Evolutionary conservation across 805 yeast genomes (phyloP), one percentile per base, ranked within the genome.

Genomic region (Kluyveromyces siamensis): DNA sequence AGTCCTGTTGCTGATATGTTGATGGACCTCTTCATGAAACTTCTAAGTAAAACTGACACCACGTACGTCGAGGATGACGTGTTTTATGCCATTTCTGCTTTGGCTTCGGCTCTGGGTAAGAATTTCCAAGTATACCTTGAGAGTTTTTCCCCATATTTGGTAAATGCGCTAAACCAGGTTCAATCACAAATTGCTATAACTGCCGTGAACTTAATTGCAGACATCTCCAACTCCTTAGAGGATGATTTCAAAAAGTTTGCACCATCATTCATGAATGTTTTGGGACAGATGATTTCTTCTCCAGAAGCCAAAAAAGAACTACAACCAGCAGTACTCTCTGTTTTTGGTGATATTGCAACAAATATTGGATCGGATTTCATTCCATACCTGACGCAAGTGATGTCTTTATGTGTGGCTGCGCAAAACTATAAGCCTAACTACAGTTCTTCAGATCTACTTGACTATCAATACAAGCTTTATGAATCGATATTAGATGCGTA

Each of bases 401-500:
- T 90, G 84, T 76, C 75, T 37, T 79, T 93, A 48, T 84, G 91
- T 68, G 72, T 72, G 30, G 77, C 77, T 46, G 89, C 90, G 14
- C 80, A 83, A 56, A 69, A 69, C 40, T 66, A 80, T 35, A 77
- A 76, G 51, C 81, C 85, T 0, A 85, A 80, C 52, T 91, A 84
- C 56, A 69, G 76, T 40, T 73, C 89, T 9, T 61, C 79, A 40
- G 98, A 93, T 52, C 77, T 88, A 17, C 72, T 81, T 49, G 96
- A 90, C 52, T 87, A 87, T 59, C 76, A 83, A 35, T 70, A 79
- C 51, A 74, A 72, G 44, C 79, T 93, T 43, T 81, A 83, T 56
- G 96, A 88, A 68, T 75, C 98, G 6, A 91, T 90, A n/a, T 74
- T 93, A 57, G 98, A 93, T 66, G 89, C 96, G 37, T 93, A 88